Evolutionary conservation across 495 filamentous ascomycete genomes (phyloP).

Genomic region (Penicillium antarcticum): DNA sequence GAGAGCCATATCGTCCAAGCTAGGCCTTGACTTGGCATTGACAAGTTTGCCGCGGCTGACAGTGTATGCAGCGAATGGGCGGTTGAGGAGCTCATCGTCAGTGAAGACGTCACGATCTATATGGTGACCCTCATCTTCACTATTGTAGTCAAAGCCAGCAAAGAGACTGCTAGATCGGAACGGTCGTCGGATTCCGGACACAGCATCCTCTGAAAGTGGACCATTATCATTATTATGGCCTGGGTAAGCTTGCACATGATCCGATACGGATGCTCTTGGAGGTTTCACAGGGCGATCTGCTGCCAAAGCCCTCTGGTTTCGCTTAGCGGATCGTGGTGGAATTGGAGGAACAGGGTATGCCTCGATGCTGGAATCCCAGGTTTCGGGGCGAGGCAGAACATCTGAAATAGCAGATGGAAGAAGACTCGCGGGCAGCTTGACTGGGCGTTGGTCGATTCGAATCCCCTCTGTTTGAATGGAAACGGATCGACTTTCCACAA

Average conservation of each 20-base stretch:
- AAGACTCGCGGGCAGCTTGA: conserved; percentile 72
- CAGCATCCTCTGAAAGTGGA: conserved; percentile 57
- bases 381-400: conserved; percentile 22
- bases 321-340: conserved; percentile 32
- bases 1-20: conserved; percentile 34
- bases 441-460: conserved; percentile 67
- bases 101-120: conserved; percentile 46
- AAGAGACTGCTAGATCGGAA: conserved; percentile 80
- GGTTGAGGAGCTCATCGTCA: conserved; percentile 43
- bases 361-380: conserved; percentile 22
- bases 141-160: conserved; percentile 70
- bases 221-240: conserved; percentile 78
- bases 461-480: conserved; percentile 88
- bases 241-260: conserved; percentile 65
- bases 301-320: conserved; percentile 12
- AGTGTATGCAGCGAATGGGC: conserved; percentile 44
- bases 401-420: conserved; percentile 63
- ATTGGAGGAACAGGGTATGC: conserved; percentile 34
- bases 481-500: conserved; percentile 42
- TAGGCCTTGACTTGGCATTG: conserved; percentile 30
- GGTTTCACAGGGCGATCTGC: conserved; percentile 14
- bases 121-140: conserved; percentile 42
- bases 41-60: conserved; percentile 42
- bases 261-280: conserved; percentile 22
- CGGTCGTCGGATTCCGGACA: conserved; percentile 61